Base-by-base conservation (phyloP, 495 filamentous ascomycete genomes). In the Penicillium arizonense region DNA sequence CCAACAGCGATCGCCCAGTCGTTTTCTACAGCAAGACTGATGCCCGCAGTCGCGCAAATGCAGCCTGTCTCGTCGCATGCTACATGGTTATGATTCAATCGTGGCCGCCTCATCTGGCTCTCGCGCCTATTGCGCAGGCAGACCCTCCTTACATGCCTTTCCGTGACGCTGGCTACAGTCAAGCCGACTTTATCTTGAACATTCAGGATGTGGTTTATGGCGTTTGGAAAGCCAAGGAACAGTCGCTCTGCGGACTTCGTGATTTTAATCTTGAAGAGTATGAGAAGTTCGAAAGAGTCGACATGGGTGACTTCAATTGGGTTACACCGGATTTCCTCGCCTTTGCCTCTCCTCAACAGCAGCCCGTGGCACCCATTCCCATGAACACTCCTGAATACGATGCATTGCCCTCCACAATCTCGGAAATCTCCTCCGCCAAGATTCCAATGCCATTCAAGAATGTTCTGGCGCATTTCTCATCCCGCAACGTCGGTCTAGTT, bases 251-350 rank as follows among this genome's bases (percentile, higher is more conserved):
- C 60, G 87, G 87, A 26, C 71, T 99, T 48, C 87, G 90, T 55
- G 86, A 91, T 40, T 99, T 97, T 59, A 90, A 87, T 45, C 78
- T 99, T 3, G 91, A 96, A 75, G 94, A 97, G 83, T 97, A 99
- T 63, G 94, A 99, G 72, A 87, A 82, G 63, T 99, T 82, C 56
- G 94, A 99, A 70, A 81, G 94, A 47, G 94, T 97, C 3, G 95
- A 99, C 60, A 91, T 96, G 78, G 94, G 94, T 50, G 94, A 99
- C 71, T 99, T 99, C 87, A 99, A 99, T 77, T 99, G 94, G 94
- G 79, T 99, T 41, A 95, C 91, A 10, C 91, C 91, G 12, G 77
- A 89, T 53, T 99, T 99, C 72, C 82, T 99, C 12, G 94, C 94
- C 14, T 97, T 99, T 65, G 94, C 94, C 13, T 97, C 93, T 12